Evolutionary conservation across 306 rosid species (phyloP).

Genomic region (Castanea mollissima): DNA sequence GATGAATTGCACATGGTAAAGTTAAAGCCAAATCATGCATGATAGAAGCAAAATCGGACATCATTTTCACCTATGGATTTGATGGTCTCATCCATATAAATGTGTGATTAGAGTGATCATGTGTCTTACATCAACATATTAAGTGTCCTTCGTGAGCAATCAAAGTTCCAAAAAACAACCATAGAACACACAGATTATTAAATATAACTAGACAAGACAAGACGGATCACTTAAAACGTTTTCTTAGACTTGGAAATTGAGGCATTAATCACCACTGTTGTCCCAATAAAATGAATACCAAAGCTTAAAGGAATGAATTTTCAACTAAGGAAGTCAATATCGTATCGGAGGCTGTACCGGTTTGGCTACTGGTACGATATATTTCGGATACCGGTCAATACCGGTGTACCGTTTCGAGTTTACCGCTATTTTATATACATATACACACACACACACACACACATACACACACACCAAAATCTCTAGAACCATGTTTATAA

Average conservation of each 20-base stretch:
- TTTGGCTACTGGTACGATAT: too few relatives aligned
- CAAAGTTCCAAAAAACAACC: too few relatives aligned
- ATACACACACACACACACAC: too few relatives aligned
- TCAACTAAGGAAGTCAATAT: background rate
- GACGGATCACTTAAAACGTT: too few relatives aligned
- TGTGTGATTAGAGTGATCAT: slow-evolving; percentile 19
- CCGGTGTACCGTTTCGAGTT: too few relatives aligned
- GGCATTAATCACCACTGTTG: background rate
- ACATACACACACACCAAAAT: too few relatives aligned
- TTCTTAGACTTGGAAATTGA: background rate
- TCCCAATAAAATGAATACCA: background rate
- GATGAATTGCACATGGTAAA: slow-evolving; percentile 32
- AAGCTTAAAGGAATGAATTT: background rate
- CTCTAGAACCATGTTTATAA: too few relatives aligned
- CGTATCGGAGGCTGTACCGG: too few relatives aligned
- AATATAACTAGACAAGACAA: too few relatives aligned
- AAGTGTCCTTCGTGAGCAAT: too few relatives aligned
- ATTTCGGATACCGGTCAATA: too few relatives aligned
- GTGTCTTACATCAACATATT: background rate
- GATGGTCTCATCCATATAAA: slow-evolving; percentile 23
- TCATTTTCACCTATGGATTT: slow-evolving; percentile 28
- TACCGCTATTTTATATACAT: too few relatives aligned
- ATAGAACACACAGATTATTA: background rate
- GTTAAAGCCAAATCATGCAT: slow-evolving; percentile 4
- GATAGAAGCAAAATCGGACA: slow-evolving; percentile 34